Percentiles rank a stretch among this genome's conserved stretches.
Evolutionary conservation across 2,329 filamentous ascomycete species (phyloP).

Genomic region (Pseudopithomyces chartarum): DNA sequence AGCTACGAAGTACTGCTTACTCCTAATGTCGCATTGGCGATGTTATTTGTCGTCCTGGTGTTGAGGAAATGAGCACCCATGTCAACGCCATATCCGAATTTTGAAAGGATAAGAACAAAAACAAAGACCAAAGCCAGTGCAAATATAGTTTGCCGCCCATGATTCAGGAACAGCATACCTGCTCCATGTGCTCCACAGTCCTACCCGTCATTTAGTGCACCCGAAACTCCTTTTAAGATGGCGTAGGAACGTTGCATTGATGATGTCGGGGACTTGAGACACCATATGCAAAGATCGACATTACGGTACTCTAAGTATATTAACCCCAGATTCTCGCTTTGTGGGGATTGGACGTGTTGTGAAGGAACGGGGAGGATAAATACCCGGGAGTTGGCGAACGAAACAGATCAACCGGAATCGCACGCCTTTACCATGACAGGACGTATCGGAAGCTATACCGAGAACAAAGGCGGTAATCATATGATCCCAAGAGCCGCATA

Average conservation of each 20-base stretch:
- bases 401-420: slow-evolving; percentile 4
- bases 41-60: slow-evolving; percentile 3
- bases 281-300: neutral
- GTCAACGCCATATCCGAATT: neutral
- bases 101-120: slow-evolving; percentile 16
- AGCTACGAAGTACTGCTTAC: slow-evolving; percentile 14
- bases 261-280: neutral
- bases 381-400: slow-evolving; percentile 6
- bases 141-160: slow-evolving; percentile 17
- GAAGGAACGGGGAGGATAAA: slow-evolving; percentile 3
- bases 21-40: slow-evolving; percentile 26
- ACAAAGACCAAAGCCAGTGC: slow-evolving; percentile 11
- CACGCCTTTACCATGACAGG: neutral
- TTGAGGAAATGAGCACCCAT: neutral
- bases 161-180: slow-evolving; percentile 21
- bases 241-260: neutral
- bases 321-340: slow-evolving; percentile 6
- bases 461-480: neutral
- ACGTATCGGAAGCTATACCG: neutral
- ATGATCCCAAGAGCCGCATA: slow-evolving; percentile 15
- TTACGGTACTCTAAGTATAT: neutral
- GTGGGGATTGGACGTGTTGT: slow-evolving; percentile 7
- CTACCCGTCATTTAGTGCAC: neutral
- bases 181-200: neutral
- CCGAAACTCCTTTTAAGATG: neutral